Conservation (phyloP, 257 asterid species). For the Salvia rosmarinus region DNA sequence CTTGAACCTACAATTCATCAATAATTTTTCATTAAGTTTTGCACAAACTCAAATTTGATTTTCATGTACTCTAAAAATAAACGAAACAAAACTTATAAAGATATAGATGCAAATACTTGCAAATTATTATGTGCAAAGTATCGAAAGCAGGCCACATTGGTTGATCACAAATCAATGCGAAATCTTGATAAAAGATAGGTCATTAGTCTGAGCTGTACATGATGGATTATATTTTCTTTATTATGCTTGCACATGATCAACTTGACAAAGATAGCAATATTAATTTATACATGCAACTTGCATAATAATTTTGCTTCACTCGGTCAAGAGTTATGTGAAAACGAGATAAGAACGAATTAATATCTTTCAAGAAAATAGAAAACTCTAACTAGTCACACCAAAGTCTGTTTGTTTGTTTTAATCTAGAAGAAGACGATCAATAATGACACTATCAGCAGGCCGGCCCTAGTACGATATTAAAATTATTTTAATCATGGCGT, state of each 20-base stretch:
- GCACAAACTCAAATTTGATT: background rate
- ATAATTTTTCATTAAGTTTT: background rate
- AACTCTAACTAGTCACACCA: no score
- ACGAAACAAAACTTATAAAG: background rate
- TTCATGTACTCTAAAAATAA: background rate
- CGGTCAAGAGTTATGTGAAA: background rate
- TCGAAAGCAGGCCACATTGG: background rate
- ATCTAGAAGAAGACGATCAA: background rate
- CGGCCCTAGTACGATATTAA: no score
- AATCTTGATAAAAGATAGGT: background rate
- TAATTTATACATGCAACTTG: background rate
- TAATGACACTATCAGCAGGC: background rate
- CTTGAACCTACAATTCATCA: conserved; percentile 46
- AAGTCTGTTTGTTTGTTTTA: background rate
- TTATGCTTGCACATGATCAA: conserved; percentile 30
- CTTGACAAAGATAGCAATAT: conserved; percentile 22
- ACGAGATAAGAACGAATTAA: background rate
- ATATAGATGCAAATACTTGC: no score
- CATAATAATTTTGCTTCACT: background rate
- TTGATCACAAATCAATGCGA: background rate
- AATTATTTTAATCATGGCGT: no score
- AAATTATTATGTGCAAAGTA: background rate
- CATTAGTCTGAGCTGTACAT: conserved; percentile 23
- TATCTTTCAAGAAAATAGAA: background rate
- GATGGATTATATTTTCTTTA: background rate